Conservation (phyloP, 2,329 filamentous ascomycete species). For the Trichocomaceae sp. region DNA sequence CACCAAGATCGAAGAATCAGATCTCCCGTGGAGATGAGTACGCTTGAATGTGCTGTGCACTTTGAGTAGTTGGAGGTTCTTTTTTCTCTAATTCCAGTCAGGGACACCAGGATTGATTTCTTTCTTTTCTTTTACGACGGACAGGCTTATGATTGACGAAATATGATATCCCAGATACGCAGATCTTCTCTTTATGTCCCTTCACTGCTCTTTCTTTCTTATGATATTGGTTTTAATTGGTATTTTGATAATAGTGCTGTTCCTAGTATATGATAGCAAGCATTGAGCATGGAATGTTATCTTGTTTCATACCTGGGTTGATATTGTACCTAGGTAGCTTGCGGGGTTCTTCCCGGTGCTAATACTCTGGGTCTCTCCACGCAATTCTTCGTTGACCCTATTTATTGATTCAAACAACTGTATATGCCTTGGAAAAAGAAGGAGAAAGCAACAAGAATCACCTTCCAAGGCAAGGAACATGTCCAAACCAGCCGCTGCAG, state of each 20-base stretch:
- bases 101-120: neutral
- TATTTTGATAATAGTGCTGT: neutral
- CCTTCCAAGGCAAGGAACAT: conserved; percentile 10
- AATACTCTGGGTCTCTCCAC: neutral
- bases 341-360: conserved; percentile 6
- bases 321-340: neutral
- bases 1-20: conserved; percentile 54
- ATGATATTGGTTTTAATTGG: neutral
- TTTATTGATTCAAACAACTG: neutral
- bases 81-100: neutral
- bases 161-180: conserved; percentile 13
- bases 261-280: conserved; percentile 1
- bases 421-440: neutral
- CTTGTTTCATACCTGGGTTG: no score
- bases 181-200: neutral
- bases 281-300: neutral
- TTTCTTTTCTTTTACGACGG: neutral
- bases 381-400: neutral
- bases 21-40: conserved; percentile 54
- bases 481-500: conserved; percentile 20
- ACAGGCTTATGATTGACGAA: conserved; percentile 13
- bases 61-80: no score
- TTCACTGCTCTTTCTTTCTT: neutral
- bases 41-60: conserved; percentile 7
- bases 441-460: neutral